Percentiles rank a stretch among this genome's conserved stretches.
Conservation (phyloP, 129 eudicot species). For the Chrysanthemum lavandulifolium region DNA sequence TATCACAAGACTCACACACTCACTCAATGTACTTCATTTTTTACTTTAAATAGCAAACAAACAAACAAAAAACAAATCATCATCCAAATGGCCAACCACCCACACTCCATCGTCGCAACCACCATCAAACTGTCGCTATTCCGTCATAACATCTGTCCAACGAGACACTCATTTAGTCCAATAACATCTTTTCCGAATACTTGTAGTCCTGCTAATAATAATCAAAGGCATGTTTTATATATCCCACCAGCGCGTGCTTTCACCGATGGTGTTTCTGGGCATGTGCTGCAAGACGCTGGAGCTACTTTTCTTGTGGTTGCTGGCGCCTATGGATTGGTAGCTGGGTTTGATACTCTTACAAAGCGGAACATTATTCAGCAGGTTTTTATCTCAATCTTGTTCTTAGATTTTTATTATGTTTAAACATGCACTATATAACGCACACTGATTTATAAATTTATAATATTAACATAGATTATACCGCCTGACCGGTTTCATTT, state of each 20-base stretch:
- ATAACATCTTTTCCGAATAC: background rate
- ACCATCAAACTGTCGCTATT: constrained; percentile 10
- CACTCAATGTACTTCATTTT: too few relatives aligned
- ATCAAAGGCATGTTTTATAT: constrained; percentile 21
- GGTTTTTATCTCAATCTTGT: constrained; percentile 41
- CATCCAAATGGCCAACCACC: constrained; percentile 18
- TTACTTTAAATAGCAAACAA: too few relatives aligned
- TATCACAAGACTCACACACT: too few relatives aligned
- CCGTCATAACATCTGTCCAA: background rate
- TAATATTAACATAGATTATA: too few relatives aligned
- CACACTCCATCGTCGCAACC: constrained; percentile 7
- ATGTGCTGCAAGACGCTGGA: constrained; percentile 62
- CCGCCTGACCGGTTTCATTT: too few relatives aligned
- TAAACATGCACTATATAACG: background rate
- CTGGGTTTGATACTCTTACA: constrained; percentile 69
- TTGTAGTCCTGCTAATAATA: background rate
- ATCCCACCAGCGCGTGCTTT: constrained; percentile 26
- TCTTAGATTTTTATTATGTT: background rate
- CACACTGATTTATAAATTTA: too few relatives aligned
- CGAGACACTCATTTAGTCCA: constrained; percentile 1
- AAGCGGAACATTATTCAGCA: constrained; percentile 59
- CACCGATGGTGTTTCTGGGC: constrained; percentile 22
- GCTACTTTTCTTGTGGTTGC: constrained; percentile 54
- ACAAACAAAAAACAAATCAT: too few relatives aligned
- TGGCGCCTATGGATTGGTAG: constrained; percentile 74